Percentiles rank a stretch among this genome's conserved stretches.
Conservation (phyloP, 2,329 filamentous ascomycete species). For the Colletotrichum brevisporum region DNA sequence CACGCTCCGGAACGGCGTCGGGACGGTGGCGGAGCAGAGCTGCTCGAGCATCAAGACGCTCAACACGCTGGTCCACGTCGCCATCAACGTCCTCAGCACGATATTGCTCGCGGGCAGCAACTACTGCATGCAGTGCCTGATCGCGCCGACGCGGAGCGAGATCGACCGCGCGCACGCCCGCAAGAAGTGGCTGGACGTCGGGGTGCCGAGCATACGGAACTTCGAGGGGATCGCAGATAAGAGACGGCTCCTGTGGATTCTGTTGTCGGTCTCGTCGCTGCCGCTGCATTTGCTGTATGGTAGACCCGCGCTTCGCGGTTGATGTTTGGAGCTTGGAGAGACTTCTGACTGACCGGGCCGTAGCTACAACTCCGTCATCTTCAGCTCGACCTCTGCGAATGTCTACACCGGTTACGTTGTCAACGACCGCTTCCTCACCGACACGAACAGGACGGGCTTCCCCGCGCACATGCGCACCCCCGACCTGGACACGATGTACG, state of each 20-base stretch:
- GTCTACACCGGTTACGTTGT: neutral
- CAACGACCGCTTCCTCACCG: neutral
- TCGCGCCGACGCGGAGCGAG: slow-evolving; percentile 50
- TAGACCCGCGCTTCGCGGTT: too few species aligned
- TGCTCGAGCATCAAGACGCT: neutral
- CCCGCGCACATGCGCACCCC: neutral
- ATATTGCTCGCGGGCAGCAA: slow-evolving; percentile 52
- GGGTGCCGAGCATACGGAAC: slow-evolving; percentile 44
- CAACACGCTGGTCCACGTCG: slow-evolving; percentile 43
- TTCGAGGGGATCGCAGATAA: slow-evolving; percentile 32
- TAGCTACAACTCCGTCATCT: slow-evolving; percentile 12
- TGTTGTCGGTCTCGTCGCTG: slow-evolving; percentile 5
- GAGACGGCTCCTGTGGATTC: slow-evolving; percentile 6
- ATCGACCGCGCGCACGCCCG: slow-evolving; percentile 45
- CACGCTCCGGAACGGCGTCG: neutral
- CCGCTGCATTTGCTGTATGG: slow-evolving; percentile 13
- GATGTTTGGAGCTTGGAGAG: neutral
- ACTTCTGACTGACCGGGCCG: neutral
- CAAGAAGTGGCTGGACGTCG: slow-evolving; percentile 43
- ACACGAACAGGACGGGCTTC: neutral
- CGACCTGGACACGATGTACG: neutral
- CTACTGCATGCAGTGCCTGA: slow-evolving; percentile 54
- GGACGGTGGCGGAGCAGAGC: neutral
- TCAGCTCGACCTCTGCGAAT: neutral
- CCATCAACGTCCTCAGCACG: slow-evolving; percentile 51